Evolutionary conservation across 257 asterid genomes (phyloP), one percentile per base, ranked within the genome.

Genomic region (Gentiana straminea): DNA sequence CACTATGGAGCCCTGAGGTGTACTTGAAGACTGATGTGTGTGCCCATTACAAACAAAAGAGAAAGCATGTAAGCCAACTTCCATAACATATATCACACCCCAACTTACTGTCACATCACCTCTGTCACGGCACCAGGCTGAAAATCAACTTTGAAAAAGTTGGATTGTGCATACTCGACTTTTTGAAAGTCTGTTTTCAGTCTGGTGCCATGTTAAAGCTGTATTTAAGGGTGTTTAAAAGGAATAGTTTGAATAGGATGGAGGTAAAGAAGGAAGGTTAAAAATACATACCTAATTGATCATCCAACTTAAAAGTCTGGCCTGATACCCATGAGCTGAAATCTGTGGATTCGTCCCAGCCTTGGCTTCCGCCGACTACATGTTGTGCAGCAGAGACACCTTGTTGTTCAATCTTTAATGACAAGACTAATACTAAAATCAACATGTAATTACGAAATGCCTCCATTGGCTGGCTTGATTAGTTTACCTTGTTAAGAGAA

Each of bases 311-410:
- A 75, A 88, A 88, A 52, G 89, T 85, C 64, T 79, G 73, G 43
- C 70, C 73, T 35, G 94, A 80, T 5, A 80, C 65, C 97, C 97
- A 88, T 0, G 97, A 46, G 12, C 71, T 64, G 77, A 79, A 88
- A 69, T 86, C 91, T 3, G 82, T 76, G 13, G 97, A 88, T 59
- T 72, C 79, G 57, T 79, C 97, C 97, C 97, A 88, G 5, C 94
- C 95, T 68, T 77, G 83, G 78, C 84, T 88, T 62, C 95, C 97
- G 13, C 97, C 95, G 7, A 85, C 97, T 0, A 13, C 66, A 33
- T 72, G 80, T 54, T 79, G 81, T 3, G 81, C 68, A 1, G 94
- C 95, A 3, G 65, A 35, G 49, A 74, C 73, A 60, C 66, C 73
- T 62, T 65, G 66, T 62, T 64, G 54, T n/a, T 35, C 35, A 58